Percentiles rank a stretch among this genome's conserved stretches.
Conservation (phyloP, 495 filamentous ascomycete species). For the Cryomyces minteri region DNA sequence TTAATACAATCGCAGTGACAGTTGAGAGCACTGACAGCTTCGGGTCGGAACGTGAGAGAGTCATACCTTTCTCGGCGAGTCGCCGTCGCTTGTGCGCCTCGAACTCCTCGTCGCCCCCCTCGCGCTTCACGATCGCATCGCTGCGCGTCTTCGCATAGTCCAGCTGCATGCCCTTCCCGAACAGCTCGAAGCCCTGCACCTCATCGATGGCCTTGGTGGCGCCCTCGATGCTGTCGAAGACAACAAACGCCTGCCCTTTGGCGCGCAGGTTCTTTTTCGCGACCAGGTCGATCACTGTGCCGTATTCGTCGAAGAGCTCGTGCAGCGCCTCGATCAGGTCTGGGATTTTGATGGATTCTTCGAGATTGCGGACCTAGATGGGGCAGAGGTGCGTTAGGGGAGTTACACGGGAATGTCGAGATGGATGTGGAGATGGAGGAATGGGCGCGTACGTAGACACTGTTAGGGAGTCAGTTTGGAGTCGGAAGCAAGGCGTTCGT, state of each 20-base stretch:
- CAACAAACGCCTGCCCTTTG: conserved; percentile 92
- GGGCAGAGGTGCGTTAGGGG: too few relatives aligned
- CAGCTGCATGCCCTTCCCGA: conserved; percentile 80
- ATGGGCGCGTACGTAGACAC: too few relatives aligned
- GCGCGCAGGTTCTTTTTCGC: conserved; percentile 83
- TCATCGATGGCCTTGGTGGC: conserved; percentile 72
- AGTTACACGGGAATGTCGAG: too few relatives aligned
- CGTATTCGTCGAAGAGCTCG: conserved; percentile 80
- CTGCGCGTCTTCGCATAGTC: conserved; percentile 72
- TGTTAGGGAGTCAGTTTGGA: too few relatives aligned
- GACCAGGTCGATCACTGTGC: conserved; percentile 76
- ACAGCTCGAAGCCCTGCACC: conserved; percentile 84
- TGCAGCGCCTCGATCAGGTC: conserved; percentile 53
- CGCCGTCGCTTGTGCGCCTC: conserved; percentile 74
- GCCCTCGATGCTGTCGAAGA: conserved; percentile 64
- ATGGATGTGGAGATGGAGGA: too few relatives aligned
- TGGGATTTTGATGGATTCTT: conserved; percentile 78
- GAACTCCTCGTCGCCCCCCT: conserved; percentile 61
- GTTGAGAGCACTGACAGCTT: too few relatives aligned
- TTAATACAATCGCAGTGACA: conserved; percentile 5
- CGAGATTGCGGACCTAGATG: conserved; percentile 66
- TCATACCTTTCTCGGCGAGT: conserved; percentile 73
- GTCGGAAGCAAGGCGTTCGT: too few relatives aligned
- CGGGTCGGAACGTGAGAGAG: neutral
- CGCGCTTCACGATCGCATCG: conserved; percentile 65